phyloP scores from a whole-genome alignment of 805 yeast species.

The Lipomyces starkeyi region DNA sequence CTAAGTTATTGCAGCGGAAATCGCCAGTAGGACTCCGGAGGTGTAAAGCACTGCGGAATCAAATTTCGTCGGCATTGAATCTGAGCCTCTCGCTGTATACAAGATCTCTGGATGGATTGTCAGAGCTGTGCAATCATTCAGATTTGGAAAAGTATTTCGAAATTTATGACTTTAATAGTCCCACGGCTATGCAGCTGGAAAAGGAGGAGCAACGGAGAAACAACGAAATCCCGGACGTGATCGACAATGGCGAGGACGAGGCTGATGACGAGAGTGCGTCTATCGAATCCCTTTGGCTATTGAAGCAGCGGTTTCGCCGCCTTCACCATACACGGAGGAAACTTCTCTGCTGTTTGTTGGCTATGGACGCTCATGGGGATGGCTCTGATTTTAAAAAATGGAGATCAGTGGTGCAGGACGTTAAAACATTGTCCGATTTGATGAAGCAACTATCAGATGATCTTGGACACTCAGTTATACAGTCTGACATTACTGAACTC shows the following conservation, averaged over 20 bases:
- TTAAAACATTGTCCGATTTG: slow-evolving; percentile 31
- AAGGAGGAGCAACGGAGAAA: neutral
- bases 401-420: slow-evolving; percentile 28
- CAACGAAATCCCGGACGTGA: neutral
- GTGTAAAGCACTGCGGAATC: slow-evolving; percentile 29
- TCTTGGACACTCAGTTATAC: slow-evolving; percentile 13
- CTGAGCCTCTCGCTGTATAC: slow-evolving; percentile 28
- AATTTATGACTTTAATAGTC: slow-evolving; percentile 31
- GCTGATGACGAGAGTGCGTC: neutral
- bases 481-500: slow-evolving; percentile 20
- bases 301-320: slow-evolving; percentile 32
- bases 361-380: slow-evolving; percentile 37
- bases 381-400: slow-evolving; percentile 27
- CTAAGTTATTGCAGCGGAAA: slow-evolving; percentile 5
- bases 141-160: slow-evolving; percentile 36
- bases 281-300: slow-evolving; percentile 14
- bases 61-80: slow-evolving; percentile 32
- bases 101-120: slow-evolving; percentile 22
- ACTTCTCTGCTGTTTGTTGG: slow-evolving; percentile 38
- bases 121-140: slow-evolving; percentile 21
- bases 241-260: slow-evolving; percentile 15
- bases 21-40: slow-evolving; percentile 13
- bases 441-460: slow-evolving; percentile 22
- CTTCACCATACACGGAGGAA: slow-evolving; percentile 36
- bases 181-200: slow-evolving; percentile 3